Conservation (phyloP, 176 grass and related monocot species). For the Phoenix roebelenii region DNA sequence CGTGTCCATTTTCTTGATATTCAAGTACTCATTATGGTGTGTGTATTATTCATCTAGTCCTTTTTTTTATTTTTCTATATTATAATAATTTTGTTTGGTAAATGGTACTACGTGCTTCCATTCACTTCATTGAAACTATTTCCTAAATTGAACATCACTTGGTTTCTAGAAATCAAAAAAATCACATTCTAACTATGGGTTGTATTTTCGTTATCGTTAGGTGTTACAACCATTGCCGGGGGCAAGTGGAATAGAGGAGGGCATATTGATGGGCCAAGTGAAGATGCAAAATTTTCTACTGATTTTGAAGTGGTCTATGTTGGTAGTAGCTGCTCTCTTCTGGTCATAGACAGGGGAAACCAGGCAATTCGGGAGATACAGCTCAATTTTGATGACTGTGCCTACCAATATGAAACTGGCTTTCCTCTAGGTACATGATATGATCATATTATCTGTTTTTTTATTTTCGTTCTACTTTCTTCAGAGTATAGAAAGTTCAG, state of each 20-base stretch:
- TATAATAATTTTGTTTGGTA: no score
- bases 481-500: conserved; percentile 6
- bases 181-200: background rate
- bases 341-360: conserved; percentile 93
- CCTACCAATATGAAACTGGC: conserved; percentile 68
- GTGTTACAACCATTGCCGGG: conserved; percentile 93
- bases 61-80: no score
- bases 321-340: conserved; percentile 85
- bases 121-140: no score
- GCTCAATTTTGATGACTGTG: conserved; percentile 82
- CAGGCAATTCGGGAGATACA: conserved; percentile 83
- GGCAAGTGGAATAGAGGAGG: conserved; percentile 77
- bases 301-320: conserved; percentile 95
- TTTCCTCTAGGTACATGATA: conserved; percentile 58
- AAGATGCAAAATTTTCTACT: conserved; percentile 87
- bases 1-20: no score
- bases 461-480: conserved; percentile 11
- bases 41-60: no score
- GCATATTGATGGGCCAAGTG: conserved; percentile 77
- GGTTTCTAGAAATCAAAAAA: conserved; percentile 4
- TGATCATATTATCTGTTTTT: background rate
- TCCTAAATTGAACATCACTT: conserved; percentile 30
- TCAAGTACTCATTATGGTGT: no score
- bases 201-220: conserved; percentile 30
- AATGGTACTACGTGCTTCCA: no score